These are phyloP conservation scores for Geotrichum siamense DNA, from an alignment of 1,139 yeast genomes.

Conservation along the genomic window DNA sequence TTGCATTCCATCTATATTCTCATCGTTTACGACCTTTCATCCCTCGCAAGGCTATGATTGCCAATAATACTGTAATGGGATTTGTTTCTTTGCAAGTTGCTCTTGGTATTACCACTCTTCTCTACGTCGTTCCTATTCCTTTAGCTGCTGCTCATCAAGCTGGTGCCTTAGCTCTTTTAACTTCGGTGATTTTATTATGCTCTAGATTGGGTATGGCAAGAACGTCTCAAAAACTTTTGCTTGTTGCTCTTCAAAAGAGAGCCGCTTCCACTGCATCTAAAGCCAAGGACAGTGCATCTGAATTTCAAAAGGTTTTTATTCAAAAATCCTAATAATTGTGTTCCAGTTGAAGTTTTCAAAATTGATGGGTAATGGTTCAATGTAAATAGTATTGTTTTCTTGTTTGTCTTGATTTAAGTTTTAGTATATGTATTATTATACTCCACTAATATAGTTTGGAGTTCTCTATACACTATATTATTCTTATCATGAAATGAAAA, in stretches of 20 bases:
- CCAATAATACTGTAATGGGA: slow-evolving; percentile 69
- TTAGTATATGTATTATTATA: too few relatives aligned
- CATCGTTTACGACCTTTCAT: slow-evolving; percentile 45
- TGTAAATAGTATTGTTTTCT: too few relatives aligned
- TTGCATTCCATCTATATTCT: slow-evolving; percentile 54
- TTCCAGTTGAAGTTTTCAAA: too few relatives aligned
- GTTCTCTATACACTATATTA: too few relatives aligned
- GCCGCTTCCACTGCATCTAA: slow-evolving; percentile 13
- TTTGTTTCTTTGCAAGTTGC: slow-evolving; percentile 74
- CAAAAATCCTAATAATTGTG: slow-evolving; percentile 8
- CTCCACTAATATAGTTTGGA: too few relatives aligned
- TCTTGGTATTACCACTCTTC: slow-evolving; percentile 76
- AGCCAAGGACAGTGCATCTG: neutral
- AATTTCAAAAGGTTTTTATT: slow-evolving; percentile 11
- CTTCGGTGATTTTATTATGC: slow-evolving; percentile 64
- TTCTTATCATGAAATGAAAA: too few relatives aligned
- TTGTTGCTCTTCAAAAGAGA: slow-evolving; percentile 17
- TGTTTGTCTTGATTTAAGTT: too few relatives aligned
- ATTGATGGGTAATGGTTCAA: too few relatives aligned
- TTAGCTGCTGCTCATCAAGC: slow-evolving; percentile 96
- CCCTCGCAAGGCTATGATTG: slow-evolving; percentile 54
- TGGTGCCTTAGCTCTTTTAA: slow-evolving; percentile 85
- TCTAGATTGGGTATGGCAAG: slow-evolving; percentile 70
- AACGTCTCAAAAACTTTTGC: slow-evolving; percentile 17
- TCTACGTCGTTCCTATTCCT: slow-evolving; percentile 86